Conservation (phyloP, 2,329 filamentous ascomycete species). For the Aplosporella prunicola region DNA sequence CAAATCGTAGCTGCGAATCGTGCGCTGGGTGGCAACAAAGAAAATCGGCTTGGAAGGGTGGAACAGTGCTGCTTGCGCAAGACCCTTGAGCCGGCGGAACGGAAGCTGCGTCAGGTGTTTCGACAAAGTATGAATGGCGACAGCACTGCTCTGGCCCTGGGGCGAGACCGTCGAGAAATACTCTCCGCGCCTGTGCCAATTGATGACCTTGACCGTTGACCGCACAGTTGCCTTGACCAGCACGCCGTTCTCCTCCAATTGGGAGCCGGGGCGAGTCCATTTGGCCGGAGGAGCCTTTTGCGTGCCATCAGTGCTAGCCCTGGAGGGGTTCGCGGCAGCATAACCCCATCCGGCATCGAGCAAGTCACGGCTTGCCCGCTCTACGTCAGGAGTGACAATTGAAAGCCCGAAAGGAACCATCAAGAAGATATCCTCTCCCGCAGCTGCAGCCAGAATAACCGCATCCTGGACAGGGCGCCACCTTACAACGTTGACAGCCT, state of each 20-base stretch:
- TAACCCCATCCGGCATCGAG: conserved; percentile 90
- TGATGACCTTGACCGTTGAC: conserved; percentile 73
- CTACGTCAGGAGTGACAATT: conserved; percentile 60
- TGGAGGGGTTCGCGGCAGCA: conserved; percentile 50
- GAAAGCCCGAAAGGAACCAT: conserved; percentile 55
- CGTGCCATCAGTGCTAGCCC: conserved; percentile 42
- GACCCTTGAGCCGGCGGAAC: conserved; percentile 66
- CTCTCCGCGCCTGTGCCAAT: conserved; percentile 89
- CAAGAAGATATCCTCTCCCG: conserved; percentile 77
- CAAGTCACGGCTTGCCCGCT: conserved; percentile 63
- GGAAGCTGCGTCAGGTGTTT: conserved; percentile 93
- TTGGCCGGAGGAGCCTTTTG: conserved; percentile 69
- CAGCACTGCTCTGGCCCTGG: conserved; percentile 63
- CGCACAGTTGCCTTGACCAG: conserved; percentile 72
- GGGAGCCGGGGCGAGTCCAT: conserved; percentile 70
- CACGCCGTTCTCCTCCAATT: conserved; percentile 68
- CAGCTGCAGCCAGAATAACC: conserved; percentile 71
- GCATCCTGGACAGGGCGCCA: conserved; percentile 83
- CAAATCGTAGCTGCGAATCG: conserved; percentile 88
- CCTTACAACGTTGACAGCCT: conserved; percentile 74
- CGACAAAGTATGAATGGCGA: conserved; percentile 88
- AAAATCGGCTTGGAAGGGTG: conserved; percentile 88
- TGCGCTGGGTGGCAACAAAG: conserved; percentile 91
- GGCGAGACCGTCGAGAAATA: conserved; percentile 91
- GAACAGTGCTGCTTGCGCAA: conserved; percentile 86